Base-by-base conservation (phyloP, 2,329 filamentous ascomycete genomes). In the Monosporascus sp. region DNA sequence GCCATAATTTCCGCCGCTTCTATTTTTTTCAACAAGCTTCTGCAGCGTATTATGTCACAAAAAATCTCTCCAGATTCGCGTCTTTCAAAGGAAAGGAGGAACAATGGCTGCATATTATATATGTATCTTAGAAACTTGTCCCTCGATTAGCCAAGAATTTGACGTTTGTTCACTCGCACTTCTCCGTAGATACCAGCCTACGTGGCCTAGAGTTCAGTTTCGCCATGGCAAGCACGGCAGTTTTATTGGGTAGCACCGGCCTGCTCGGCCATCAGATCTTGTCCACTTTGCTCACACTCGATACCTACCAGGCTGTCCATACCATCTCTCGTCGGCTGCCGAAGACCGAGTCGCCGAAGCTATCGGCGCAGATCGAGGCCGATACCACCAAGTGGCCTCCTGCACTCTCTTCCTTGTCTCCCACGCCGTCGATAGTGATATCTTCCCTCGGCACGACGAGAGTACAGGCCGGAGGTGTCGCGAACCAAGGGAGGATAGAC, bases 401-500 rank as follows among this genome's bases (percentile, higher is more conserved):
- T 9, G 72, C 79, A 60, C 78, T 94, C 48, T 65, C 76, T 6
- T 70, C 74, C 36, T 71, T 88, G 46, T 65, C 72, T 0, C 81
- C 85, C 0, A 57, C 75, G 0, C 84, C 88, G 0, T 68, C 75
- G 1, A 74, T 88, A 58, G 85, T 94, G 73, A 84, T 93, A 72
- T 91, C 88, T 2, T 83, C 83, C 1, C 79, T 97, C 1, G 93
- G 86, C 53, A 96, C 90, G 2, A 97, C 92, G 0, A 82, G 84
- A 48, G 86, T 76, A 0, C 77, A 79, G 14, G 91, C 90, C 0
- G 92, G 92, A 56, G 78, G 87, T 53, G 73, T 96, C 59, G 86
- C 84, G 27, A 84, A 85, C 56, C 93, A 97, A 72, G 88, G 90
- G 74, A 88, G 89, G 66, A 89, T 97, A 58, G 93, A 97, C 73